phyloP scores from a whole-genome alignment of 495 filamentous ascomycete species.

The Penicillium chermesinum region DNA sequence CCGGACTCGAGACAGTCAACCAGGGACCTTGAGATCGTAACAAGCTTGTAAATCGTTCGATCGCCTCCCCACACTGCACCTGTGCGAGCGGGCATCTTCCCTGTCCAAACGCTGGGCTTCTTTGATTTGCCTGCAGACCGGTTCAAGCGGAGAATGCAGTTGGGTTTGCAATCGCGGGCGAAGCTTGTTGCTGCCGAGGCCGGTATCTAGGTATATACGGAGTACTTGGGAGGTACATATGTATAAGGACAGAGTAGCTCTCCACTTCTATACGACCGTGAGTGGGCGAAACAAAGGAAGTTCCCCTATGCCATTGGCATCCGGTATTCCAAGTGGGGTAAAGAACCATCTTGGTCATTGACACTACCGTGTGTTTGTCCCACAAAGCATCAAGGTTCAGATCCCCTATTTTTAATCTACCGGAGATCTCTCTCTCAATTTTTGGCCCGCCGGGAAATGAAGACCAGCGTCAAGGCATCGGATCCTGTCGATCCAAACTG shows the following conservation, averaged over 20 bases:
- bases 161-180: constrained; percentile 9
- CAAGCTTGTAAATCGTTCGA: constrained; percentile 26
- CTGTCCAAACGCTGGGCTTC: constrained; percentile 14
- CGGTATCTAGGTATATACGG: too few relatives aligned
- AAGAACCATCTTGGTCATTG: too few relatives aligned
- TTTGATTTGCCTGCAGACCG: constrained; percentile 15
- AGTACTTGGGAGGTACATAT: not conserved
- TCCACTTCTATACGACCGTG: too few relatives aligned
- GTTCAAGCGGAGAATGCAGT: constrained; percentile 7
- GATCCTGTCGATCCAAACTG: not conserved
- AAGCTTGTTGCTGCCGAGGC: constrained; percentile 20
- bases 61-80: constrained; percentile 18
- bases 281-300: too few relatives aligned
- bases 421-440: not conserved
- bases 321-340: too few relatives aligned
- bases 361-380: too few relatives aligned
- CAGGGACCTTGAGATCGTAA: constrained; percentile 15
- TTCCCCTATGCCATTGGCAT: too few relatives aligned
- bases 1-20: not conserved
- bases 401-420: not conserved
- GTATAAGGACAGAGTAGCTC: not conserved
- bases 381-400: too few relatives aligned
- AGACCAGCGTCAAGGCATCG: not conserved
- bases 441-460: not conserved
- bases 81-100: constrained; percentile 20